Percentiles rank a stretch among this genome's conserved stretches.
Conservation (phyloP, 2,329 filamentous ascomycete species). For the Hypoxylon sp. region DNA sequence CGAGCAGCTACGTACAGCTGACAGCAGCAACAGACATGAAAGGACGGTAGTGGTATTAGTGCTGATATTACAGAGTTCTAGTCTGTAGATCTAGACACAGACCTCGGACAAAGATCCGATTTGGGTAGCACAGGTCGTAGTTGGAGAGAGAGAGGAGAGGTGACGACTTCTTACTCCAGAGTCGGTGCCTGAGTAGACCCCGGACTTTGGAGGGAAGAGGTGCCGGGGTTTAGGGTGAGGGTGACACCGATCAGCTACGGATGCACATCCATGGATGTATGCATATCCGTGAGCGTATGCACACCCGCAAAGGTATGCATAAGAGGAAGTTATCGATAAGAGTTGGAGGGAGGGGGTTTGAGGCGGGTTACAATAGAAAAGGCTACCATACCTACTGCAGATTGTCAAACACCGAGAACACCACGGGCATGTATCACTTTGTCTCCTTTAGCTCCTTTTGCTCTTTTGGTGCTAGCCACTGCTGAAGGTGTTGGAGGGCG, state of each 20-base stretch:
- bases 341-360: no score
- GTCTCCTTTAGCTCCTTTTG: background rate
- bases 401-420: background rate
- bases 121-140: constrained; percentile 8
- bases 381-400: background rate
- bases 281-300: no score
- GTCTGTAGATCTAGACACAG: background rate
- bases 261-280: no score
- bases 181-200: background rate
- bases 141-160: constrained; percentile 9
- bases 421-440: no score
- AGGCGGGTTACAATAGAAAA: no score
- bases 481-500: no score
- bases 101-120: constrained; percentile 22
- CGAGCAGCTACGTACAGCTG: constrained; percentile 32
- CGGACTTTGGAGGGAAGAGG: background rate
- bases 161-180: constrained; percentile 10
- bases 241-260: no score
- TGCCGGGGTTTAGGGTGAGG: no score
- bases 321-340: constrained; percentile 23
- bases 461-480: background rate
- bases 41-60: constrained; percentile 3
- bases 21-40: background rate
- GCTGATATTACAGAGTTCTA: constrained; percentile 21
- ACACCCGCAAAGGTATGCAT: no score